phyloP scores from a whole-genome alignment of 1,139 yeast genomes.

The Taiozyma onychis region DNA sequence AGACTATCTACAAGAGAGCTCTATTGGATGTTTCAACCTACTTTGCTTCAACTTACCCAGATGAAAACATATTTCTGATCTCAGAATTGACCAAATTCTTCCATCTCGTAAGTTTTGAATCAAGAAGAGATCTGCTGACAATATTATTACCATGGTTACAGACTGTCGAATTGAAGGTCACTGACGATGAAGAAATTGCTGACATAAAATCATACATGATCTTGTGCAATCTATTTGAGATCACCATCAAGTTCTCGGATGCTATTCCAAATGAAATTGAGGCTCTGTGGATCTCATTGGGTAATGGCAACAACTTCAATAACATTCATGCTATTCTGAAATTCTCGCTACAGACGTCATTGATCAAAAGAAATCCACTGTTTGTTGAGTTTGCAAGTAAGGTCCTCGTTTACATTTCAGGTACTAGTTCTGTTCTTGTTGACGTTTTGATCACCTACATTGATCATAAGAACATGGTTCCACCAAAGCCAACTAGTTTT shows the following conservation, averaged over 20 bases:
- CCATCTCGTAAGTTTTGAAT: slow-evolving; percentile 51
- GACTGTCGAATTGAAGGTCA: slow-evolving; percentile 57
- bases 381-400: slow-evolving; percentile 80
- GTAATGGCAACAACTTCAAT: slow-evolving; percentile 56
- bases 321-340: slow-evolving; percentile 72
- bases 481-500: slow-evolving; percentile 40
- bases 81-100: slow-evolving; percentile 72
- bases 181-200: slow-evolving; percentile 31
- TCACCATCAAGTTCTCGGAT: slow-evolving; percentile 72
- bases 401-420: slow-evolving; percentile 68
- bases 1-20: slow-evolving; percentile 74
- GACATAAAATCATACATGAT: slow-evolving; percentile 70
- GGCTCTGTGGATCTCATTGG: slow-evolving; percentile 91
- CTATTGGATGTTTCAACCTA: slow-evolving; percentile 62
- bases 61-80: slow-evolving; percentile 53
- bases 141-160: slow-evolving; percentile 89
- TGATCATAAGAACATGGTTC: slow-evolving; percentile 85
- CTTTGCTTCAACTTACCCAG: slow-evolving; percentile 53
- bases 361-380: slow-evolving; percentile 63
- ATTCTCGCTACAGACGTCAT: slow-evolving; percentile 61
- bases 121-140: slow-evolving; percentile 72
- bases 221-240: slow-evolving; percentile 73
- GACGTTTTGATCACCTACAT: slow-evolving; percentile 64
- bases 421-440: slow-evolving; percentile 55
- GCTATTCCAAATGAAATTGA: slow-evolving; percentile 81